Percentiles rank a stretch among this genome's conserved stretches.
Conservation (phyloP, 805 yeast species). For the Candida rishiriensis region DNA sequence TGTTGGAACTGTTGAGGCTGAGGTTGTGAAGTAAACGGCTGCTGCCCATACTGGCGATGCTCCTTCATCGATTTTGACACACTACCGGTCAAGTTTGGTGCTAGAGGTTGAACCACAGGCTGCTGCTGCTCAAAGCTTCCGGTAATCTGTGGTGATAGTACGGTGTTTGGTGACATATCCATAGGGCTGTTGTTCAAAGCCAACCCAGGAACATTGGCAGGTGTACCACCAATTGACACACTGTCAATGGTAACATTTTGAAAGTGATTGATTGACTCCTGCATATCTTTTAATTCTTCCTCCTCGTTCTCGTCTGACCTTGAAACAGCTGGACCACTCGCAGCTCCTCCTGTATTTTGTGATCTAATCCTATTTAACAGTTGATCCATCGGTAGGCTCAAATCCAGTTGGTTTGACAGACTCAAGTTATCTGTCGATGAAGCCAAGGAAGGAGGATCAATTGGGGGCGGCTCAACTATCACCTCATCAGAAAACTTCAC, state of each 20-base stretch:
- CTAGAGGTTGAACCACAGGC: slow-evolving; percentile 32
- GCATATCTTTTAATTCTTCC: slow-evolving; percentile 69
- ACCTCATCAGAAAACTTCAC: slow-evolving; percentile 73
- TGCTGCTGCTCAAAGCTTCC: not conserved
- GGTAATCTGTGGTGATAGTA: slow-evolving; percentile 10
- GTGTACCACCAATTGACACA: slow-evolving; percentile 67
- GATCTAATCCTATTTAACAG: slow-evolving; percentile 43
- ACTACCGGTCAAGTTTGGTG: slow-evolving; percentile 50
- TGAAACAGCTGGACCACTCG: slow-evolving; percentile 11
- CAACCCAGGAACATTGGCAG: slow-evolving; percentile 44
- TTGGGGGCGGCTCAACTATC: slow-evolving; percentile 30
- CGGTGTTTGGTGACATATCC: slow-evolving; percentile 9
- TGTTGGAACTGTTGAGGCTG: not conserved
- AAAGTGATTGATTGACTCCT: slow-evolving; percentile 68
- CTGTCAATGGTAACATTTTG: slow-evolving; percentile 76
- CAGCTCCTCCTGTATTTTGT: slow-evolving; percentile 11
- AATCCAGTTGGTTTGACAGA: slow-evolving; percentile 37
- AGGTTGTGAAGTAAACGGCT: not conserved
- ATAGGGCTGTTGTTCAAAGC: slow-evolving; percentile 7
- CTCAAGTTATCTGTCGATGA: slow-evolving; percentile 10
- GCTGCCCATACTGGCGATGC: slow-evolving; percentile 16
- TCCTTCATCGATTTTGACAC: slow-evolving; percentile 43
- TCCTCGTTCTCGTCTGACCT: slow-evolving; percentile 55
- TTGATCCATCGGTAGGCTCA: slow-evolving; percentile 75
- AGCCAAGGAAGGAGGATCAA: slow-evolving; percentile 6